A percentile compares a stretch with the other conserved stretches of the same genome.
These are phyloP conservation scores for Trifolium dubium DNA, from an alignment of 306 rosid species.

Conservation along the genomic window DNA sequence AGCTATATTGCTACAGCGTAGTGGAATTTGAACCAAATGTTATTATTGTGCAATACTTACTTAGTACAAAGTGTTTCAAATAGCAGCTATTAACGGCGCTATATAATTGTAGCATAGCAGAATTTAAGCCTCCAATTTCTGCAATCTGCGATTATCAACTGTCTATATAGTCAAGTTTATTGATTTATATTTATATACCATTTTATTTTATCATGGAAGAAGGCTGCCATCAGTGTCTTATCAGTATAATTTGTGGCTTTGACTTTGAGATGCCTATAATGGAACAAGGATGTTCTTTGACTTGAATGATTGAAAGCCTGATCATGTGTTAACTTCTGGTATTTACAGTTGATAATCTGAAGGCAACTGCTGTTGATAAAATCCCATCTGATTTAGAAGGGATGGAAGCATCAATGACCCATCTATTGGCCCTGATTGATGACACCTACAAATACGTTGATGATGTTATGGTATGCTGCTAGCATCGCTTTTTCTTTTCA, in stretches of 20 bases:
- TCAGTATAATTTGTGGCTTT: not conserved
- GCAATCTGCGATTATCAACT: no score
- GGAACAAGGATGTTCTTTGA: not conserved
- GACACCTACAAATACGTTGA: conserved; percentile 89
- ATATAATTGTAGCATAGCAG: no score
- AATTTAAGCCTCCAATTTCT: no score
- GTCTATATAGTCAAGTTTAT: not conserved
- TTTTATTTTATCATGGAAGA: not conserved
- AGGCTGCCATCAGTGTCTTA: not conserved
- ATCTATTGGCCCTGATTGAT: conserved; percentile 74
- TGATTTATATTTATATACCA: not conserved
- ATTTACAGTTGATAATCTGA: conserved; percentile 72
- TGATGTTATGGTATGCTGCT: conserved; percentile 58
- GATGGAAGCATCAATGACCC: conserved; percentile 93
- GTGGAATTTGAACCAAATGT: no score
- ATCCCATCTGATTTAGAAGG: conserved; percentile 96
- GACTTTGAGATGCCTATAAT: conserved; percentile 9
- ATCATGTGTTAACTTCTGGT: conserved; percentile 23
- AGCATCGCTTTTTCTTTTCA: not conserved
- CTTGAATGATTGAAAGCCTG: conserved; percentile 24
- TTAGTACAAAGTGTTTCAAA: no score
- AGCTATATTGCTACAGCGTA: no score
- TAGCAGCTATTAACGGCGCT: no score
- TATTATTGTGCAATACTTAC: no score
- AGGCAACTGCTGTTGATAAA: conserved; percentile 73